A percentile compares a stretch with the other conserved stretches of the same genome.
phyloP scores from a whole-genome alignment of 352 stramenopile genomes.

The Peronospora destructor region DNA sequence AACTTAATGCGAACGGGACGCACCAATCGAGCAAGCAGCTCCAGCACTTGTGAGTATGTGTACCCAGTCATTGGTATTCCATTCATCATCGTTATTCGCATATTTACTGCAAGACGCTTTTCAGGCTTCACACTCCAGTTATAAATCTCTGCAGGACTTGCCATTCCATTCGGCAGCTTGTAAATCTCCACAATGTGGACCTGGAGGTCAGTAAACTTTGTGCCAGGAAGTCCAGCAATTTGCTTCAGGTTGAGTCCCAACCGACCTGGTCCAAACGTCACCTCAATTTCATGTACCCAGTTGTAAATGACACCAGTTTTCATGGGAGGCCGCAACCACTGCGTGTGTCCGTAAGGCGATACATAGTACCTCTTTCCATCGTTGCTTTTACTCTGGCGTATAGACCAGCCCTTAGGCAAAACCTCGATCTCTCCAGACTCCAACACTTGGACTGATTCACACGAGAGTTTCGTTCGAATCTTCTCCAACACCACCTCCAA shows the following conservation, averaged over 20 bases:
- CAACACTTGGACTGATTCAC: slow-evolving; percentile 51
- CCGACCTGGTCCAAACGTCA: slow-evolving; percentile 68
- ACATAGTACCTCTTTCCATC: slow-evolving; percentile 84
- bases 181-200: slow-evolving; percentile 82
- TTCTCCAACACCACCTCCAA: slow-evolving; percentile 53
- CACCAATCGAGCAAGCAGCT: slow-evolving; percentile 56
- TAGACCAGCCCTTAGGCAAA: slow-evolving; percentile 75
- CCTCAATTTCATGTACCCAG: slow-evolving; percentile 79
- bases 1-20: slow-evolving; percentile 80
- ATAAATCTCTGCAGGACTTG: slow-evolving; percentile 84
- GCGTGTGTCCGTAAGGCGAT: slow-evolving; percentile 73
- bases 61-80: slow-evolving; percentile 65
- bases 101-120: slow-evolving; percentile 71
- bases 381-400: slow-evolving; percentile 74
- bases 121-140: slow-evolving; percentile 87
- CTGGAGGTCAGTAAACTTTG: slow-evolving; percentile 62
- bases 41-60: slow-evolving; percentile 75
- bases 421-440: slow-evolving; percentile 68
- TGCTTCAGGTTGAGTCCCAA: slow-evolving; percentile 82
- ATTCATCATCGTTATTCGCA: slow-evolving; percentile 82
- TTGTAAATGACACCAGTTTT: slow-evolving; percentile 72
- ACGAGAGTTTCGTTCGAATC: slow-evolving; percentile 57
- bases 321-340: slow-evolving; percentile 75
- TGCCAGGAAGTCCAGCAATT: slow-evolving; percentile 64
- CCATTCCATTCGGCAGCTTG: slow-evolving; percentile 75